Base-by-base conservation (phyloP, 345 rosid genomes). In the Excoecaria cochinchinensis region DNA sequence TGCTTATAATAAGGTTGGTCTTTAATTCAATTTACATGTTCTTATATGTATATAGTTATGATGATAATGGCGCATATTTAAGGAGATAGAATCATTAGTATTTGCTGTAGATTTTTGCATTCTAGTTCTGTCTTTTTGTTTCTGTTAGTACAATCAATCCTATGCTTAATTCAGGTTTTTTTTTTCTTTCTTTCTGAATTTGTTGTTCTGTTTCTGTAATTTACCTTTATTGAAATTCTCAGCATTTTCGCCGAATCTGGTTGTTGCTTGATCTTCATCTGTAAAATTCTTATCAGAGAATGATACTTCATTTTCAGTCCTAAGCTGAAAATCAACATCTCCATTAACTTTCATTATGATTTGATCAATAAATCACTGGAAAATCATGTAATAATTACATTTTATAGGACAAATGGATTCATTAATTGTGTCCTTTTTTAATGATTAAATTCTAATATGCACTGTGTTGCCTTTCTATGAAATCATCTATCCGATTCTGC, bases 1-100 rank as follows among this genome's bases (percentile, higher is more conserved):
- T n/a, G 3, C 69, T 75, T 67, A 77, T 75, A 69, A 74, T 73
- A 57, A 70, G 79, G 76, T 82, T 52, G 65, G 79, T 75, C 59
- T 74, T 66, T 55, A 16, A 16, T 55, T 55, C 62, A 39, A 21
- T 53, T 25, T 67, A 22, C 31, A 56, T 25, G 25, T 6, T 17
- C 47, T 11, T 19, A 17, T 16, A 19, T 17, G 19, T 15, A 19
- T 55, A 21, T 55, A 55, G 58, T 17, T 55, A 6, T 55, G 58
- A 21, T 44, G 7, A 44, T 44, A 44, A 6, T 6, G 48, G 47
- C 47, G 25, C 58, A 31, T 44, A 17, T 38, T 25, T 31, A 17
- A 47, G 44, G 60, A 31, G 39, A 44, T 10, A 47, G 46, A 67
- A 22, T 31, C 56, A 61, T 5, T 39, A 4, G 24, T 25, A 72